Percentiles rank a stretch among this genome's conserved stretches.
phyloP scores from a whole-genome alignment of 139 green algal species.

The Ettlia oleoabundans region DNA sequence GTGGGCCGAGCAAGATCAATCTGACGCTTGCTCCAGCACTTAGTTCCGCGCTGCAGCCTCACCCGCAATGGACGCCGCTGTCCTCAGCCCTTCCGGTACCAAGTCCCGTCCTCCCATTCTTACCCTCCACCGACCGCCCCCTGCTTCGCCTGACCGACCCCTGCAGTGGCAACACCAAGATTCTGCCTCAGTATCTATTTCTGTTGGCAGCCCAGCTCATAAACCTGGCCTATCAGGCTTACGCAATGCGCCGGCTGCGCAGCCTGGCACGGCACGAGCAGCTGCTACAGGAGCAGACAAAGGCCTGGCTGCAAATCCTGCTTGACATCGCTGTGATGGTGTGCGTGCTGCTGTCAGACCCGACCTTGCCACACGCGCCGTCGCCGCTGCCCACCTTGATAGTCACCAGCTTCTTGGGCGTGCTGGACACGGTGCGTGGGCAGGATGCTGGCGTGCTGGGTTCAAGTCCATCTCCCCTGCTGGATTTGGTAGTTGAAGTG shows the following conservation, averaged over 20 bases:
- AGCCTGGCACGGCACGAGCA: constrained; percentile 15
- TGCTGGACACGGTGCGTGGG: constrained; percentile 30
- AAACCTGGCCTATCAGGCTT: constrained; percentile 13
- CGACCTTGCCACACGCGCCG: constrained; percentile 29
- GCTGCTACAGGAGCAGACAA: constrained; percentile 39
- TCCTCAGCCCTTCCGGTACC: too few relatives aligned
- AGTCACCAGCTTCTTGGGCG: constrained; percentile 8
- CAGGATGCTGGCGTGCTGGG: not conserved
- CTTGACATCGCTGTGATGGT: constrained; percentile 40
- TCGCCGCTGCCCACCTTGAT: constrained; percentile 26
- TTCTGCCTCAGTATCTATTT: constrained; percentile 27
- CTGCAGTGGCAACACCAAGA: not conserved
- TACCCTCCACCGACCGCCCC: not conserved
- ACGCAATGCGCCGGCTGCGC: constrained; percentile 7
- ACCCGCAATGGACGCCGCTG: too few relatives aligned
- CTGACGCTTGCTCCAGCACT: too few relatives aligned
- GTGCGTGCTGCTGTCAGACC: constrained; percentile 30
- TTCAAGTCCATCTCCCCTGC: too few relatives aligned
- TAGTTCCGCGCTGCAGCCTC: not conserved
- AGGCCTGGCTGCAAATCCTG: constrained; percentile 34
- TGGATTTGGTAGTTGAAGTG: too few relatives aligned
- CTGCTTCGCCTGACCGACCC: not conserved
- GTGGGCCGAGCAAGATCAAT: too few relatives aligned
- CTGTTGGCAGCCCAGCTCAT: constrained; percentile 33
- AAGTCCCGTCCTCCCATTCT: not conserved